These are phyloP conservation scores for Leccinum boreale DNA, from an alignment of 768 basidiomycete genomes.

Conservation along the genomic window DNA sequence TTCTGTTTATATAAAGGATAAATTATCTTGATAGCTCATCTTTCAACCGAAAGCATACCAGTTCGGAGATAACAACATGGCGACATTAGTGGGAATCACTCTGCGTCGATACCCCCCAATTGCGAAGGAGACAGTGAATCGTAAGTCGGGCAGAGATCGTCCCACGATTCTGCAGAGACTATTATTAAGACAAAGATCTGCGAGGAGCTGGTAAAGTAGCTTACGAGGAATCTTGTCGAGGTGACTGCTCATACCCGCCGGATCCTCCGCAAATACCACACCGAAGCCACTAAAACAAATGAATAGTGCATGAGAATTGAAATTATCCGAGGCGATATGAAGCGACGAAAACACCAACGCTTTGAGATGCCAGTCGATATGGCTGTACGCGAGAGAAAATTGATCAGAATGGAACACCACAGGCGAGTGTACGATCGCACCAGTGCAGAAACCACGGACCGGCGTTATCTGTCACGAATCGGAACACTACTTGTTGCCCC, in stretches of 20 bases:
- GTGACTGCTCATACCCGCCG: constrained; percentile 11
- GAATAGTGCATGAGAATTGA: background rate
- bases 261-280: constrained; percentile 26
- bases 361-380: constrained; percentile 30
- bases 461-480: background rate
- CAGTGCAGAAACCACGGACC: constrained; percentile 26
- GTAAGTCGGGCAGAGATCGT: constrained; percentile 23
- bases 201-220: background rate
- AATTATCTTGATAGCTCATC: constrained; percentile 13
- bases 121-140: constrained; percentile 18
- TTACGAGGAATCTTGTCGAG: constrained; percentile 17
- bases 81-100: background rate
- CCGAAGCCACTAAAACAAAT: constrained; percentile 21
- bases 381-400: constrained; percentile 10
- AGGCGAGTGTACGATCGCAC: background rate
- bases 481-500: background rate
- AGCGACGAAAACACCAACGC: constrained; percentile 10
- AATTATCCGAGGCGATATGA: background rate
- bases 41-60: no score
- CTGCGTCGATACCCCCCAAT: constrained; percentile 16
- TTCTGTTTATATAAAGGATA: no score
- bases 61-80: no score
- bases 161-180: constrained; percentile 21
- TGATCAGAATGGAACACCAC: no score
- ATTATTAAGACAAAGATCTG: background rate